Conservation (phyloP, 2,329 filamentous ascomycete genomes). For the Fonsecaea nubica region DNA sequence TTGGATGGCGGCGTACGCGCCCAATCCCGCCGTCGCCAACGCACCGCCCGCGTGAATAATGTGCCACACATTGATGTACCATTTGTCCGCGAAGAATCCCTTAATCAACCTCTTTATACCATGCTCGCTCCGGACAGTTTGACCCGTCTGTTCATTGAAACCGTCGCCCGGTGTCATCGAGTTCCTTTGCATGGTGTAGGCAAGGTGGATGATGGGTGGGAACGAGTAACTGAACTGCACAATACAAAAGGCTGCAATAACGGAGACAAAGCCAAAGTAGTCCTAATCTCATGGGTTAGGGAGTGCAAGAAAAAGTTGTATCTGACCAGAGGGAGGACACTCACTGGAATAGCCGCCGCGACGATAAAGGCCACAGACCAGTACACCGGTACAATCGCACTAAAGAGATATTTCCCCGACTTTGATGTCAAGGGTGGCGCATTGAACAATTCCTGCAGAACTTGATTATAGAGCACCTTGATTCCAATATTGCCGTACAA, state of each 20-base stretch:
- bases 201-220: constrained; percentile 43
- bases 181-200: constrained; percentile 43
- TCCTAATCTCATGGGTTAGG: constrained; percentile 2
- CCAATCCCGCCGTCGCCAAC: constrained; percentile 41
- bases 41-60: constrained; percentile 41
- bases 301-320: background rate
- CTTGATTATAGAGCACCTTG: constrained; percentile 54
- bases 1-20: constrained; percentile 41
- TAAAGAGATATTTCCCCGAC: constrained; percentile 47
- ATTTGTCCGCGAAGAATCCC: constrained; percentile 40
- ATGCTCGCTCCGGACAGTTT: constrained; percentile 28
- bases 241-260: constrained; percentile 43
- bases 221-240: constrained; percentile 45
- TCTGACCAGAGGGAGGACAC: background rate
- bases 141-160: constrained; percentile 40
- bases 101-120: constrained; percentile 32
- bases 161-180: constrained; percentile 37
- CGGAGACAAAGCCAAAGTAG: constrained; percentile 41
- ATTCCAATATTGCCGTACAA: constrained; percentile 53
- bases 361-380: constrained; percentile 43
- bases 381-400: constrained; percentile 40
- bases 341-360: constrained; percentile 42
- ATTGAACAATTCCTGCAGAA: constrained; percentile 51
- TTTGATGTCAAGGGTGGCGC: constrained; percentile 49
- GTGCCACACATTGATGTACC: constrained; percentile 42